Evolutionary conservation across 352 stramenopile genomes (phyloP).

Genomic region (Pythium monospermum): DNA sequence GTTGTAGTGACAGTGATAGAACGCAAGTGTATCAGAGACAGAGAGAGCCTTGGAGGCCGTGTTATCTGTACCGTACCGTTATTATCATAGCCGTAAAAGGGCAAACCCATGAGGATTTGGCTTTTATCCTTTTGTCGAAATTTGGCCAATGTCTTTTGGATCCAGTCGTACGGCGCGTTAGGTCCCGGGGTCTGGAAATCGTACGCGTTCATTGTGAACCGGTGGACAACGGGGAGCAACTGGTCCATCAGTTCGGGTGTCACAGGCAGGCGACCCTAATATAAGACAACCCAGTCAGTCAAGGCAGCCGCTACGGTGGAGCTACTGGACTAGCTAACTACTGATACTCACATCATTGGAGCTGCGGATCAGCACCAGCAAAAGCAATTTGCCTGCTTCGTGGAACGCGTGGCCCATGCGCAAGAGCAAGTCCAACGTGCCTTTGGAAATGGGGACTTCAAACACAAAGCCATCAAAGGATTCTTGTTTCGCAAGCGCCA

Average conservation of each 20-base stretch:
- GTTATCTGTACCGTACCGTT: slow-evolving; percentile 22
- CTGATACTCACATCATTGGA: slow-evolving; percentile 51
- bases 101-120: slow-evolving; percentile 67
- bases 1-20: background rate
- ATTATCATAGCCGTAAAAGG: slow-evolving; percentile 83
- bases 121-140: slow-evolving; percentile 37
- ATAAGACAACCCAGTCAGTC: no score
- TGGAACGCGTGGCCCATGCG: slow-evolving; percentile 48
- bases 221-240: slow-evolving; percentile 58
- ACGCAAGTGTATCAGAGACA: background rate
- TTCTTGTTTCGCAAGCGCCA: slow-evolving; percentile 33
- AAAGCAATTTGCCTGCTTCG: slow-evolving; percentile 43
- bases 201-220: slow-evolving; percentile 83
- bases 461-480: slow-evolving; percentile 72
- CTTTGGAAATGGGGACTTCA: slow-evolving; percentile 59
- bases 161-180: slow-evolving; percentile 64
- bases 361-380: slow-evolving; percentile 60
- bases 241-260: slow-evolving; percentile 51
- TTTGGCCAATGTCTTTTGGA: slow-evolving; percentile 50
- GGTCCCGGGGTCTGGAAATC: slow-evolving; percentile 57
- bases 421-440: slow-evolving; percentile 59
- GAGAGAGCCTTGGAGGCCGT: background rate
- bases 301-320: no score
- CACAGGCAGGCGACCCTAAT: slow-evolving; percentile 42
- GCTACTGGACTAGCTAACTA: no score